Base-by-base conservation (phyloP, 2,329 filamentous ascomycete species). In the Penicillium sp. region DNA sequence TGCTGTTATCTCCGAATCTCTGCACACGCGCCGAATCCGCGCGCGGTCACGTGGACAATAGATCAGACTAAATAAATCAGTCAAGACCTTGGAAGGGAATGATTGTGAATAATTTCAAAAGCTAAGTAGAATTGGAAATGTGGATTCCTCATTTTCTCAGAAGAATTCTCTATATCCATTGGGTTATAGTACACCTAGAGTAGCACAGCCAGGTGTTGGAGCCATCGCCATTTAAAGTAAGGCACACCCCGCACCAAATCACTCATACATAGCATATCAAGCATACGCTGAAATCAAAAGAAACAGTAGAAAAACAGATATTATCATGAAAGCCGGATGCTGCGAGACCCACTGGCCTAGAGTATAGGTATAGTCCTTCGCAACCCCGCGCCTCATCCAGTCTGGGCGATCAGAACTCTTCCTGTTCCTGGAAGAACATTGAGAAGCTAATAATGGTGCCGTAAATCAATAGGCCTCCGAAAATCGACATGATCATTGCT, bases 341-440 rank as follows among this genome's bases (percentile, higher is more conserved):
- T 3, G 27, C 35, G 29, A 36, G 49, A 33, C 23, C 19, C 8
- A 27, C n/a, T 42, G 55, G 42, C 12, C 21, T 35, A 33, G 27
- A 27, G n/a, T 49, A 42, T 42, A 35, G 15, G 21, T 48, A 25
- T 49, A 42, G 44, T 12, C 42, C 47, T 39, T 31, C 35, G 50
- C 21, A 21, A 53, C 49, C 53, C 42, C 48, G 23, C 44, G 58
- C 41, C 52, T 38, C 49, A 43, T 21, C 23, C 27, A 36, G 41
- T 55, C 41, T 39, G 23, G 13, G 39, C 51, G 17, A 60, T 72
- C 61, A 97, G 76, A 97, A 99, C 69, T 97, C 94, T 73, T 96
- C 90, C 75, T 97, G 92, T 77, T 97, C 93, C 74, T 93, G 89
- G 82, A 99, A 99, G 81, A 97, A 99, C 87, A 97, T 90, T 65